These are phyloP conservation scores for Boletus edulis DNA, from an alignment of 768 basidiomycete species.

Conservation along the genomic window DNA sequence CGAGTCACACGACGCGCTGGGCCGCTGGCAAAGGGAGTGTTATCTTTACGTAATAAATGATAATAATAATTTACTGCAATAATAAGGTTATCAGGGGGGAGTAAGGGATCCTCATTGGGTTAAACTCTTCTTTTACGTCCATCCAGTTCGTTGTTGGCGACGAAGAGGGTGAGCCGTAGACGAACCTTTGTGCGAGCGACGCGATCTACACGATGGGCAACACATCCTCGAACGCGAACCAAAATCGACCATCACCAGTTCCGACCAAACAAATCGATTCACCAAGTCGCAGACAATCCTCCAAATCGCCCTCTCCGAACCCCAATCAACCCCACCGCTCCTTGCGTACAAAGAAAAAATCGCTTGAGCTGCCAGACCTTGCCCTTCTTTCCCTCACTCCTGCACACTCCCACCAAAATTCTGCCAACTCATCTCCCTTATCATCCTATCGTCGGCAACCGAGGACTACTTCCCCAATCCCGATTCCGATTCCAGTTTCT, in stretches of 20 bases:
- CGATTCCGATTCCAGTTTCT: conserved; percentile 42
- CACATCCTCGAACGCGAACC: conserved; percentile 31
- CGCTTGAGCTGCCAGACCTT: conserved; percentile 76
- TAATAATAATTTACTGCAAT: conserved; percentile 10
- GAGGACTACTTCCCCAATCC: conserved; percentile 47
- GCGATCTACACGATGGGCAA: conserved; percentile 33
- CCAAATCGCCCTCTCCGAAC: conserved; percentile 40
- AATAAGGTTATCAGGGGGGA: conserved; percentile 20
- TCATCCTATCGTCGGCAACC: conserved; percentile 38
- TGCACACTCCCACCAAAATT: conserved; percentile 33
- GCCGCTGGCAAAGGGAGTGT: too few relatives aligned
- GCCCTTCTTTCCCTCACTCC: conserved; percentile 48
- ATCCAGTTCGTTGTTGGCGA: conserved; percentile 24
- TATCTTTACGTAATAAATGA: conserved; percentile 9
- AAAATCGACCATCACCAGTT: conserved; percentile 26
- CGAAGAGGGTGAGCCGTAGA: conserved; percentile 14
- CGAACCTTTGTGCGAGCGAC: conserved; percentile 9
- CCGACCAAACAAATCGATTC: conserved; percentile 27
- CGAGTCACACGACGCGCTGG: too few relatives aligned
- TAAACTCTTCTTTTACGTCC: conserved; percentile 33
- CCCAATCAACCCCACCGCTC: conserved; percentile 53
- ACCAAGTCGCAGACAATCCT: conserved; percentile 13
- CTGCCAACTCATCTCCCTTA: conserved; percentile 42
- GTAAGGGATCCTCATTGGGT: conserved; percentile 23
- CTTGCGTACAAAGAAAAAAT: conserved; percentile 65